phyloP scores from a whole-genome alignment of 2,329 filamentous ascomycete species.

The Ceratocystis harringtonii region DNA sequence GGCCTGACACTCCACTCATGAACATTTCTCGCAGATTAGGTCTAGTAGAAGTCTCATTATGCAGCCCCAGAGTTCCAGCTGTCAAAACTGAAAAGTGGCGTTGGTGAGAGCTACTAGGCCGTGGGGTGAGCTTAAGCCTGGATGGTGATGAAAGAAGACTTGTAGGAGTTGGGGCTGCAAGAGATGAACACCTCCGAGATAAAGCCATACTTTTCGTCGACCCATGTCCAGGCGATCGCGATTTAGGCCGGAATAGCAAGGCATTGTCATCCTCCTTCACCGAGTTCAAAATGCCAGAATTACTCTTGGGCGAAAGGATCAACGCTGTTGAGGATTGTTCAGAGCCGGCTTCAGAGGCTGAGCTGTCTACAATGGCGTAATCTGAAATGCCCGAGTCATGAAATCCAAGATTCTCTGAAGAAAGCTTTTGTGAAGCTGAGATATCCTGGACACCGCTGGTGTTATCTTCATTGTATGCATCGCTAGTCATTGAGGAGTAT shows the following conservation, averaged over 20 bases:
- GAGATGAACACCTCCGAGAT: background rate
- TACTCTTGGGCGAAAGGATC: conserved; percentile 9
- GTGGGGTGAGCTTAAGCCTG: background rate
- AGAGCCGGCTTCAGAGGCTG: conserved; percentile 12
- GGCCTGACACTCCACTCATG: conserved; percentile 4
- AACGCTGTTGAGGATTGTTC: conserved; percentile 15
- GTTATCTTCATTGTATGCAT: background rate
- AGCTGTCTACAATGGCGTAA: conserved; percentile 13
- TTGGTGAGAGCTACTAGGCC: conserved; percentile 11
- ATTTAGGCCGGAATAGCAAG: background rate
- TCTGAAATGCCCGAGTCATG: background rate
- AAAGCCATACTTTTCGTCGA: background rate
- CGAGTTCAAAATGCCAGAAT: background rate
- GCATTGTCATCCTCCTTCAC: background rate
- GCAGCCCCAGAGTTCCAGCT: conserved; percentile 19
- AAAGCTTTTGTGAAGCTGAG: conserved; percentile 8
- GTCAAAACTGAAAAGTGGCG: conserved; percentile 19
- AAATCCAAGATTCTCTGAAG: background rate
- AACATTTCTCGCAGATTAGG: conserved; percentile 9
- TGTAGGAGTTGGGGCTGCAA: background rate
- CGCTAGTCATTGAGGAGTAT: background rate
- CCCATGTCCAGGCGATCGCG: background rate
- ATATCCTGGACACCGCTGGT: conserved; percentile 3
- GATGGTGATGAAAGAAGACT: background rate
- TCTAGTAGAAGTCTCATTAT: conserved; percentile 15